phyloP scores from a whole-genome alignment of 306 rosid genomes.

The Alnus glutinosa region DNA sequence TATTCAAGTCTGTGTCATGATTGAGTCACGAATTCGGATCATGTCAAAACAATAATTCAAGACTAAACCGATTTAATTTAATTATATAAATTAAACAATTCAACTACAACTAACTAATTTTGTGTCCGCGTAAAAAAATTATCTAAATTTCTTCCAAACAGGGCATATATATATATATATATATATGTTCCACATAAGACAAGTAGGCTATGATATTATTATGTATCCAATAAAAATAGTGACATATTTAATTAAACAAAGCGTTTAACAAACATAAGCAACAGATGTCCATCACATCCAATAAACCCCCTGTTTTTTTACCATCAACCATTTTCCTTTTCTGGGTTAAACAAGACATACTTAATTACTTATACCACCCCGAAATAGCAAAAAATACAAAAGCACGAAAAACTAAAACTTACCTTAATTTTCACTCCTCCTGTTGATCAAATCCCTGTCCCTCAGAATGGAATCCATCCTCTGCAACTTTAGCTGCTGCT shows the following conservation, averaged over 20 bases:
- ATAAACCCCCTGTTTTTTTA: not conserved
- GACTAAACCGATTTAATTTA: no score
- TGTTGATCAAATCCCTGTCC: conserved; percentile 53
- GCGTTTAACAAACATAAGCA: not conserved
- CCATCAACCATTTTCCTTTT: not conserved
- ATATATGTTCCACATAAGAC: not conserved
- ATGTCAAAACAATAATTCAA: no score
- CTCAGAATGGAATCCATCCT: conserved; percentile 67
- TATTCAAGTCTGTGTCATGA: no score
- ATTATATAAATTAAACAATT: no score
- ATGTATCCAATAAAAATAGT: not conserved
- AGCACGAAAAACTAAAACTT: not conserved
- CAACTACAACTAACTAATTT: no score
- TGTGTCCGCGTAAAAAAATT: no score
- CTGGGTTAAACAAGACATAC: not conserved
- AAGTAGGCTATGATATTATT: not conserved
- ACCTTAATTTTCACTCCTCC: conserved; percentile 33
- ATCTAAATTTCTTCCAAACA: no score
- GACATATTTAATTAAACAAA: conserved; percentile 20
- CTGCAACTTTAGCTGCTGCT: conserved; percentile 77
- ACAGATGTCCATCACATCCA: conserved; percentile 19
- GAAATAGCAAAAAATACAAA: conserved; percentile 25
- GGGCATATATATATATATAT: no score
- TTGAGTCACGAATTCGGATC: no score
- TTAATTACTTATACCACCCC: conserved; percentile 9